A percentile compares a stretch with the other conserved stretches of the same genome.
Conservation (phyloP, 257 asterid genomes). For the Avicennia marina region DNA sequence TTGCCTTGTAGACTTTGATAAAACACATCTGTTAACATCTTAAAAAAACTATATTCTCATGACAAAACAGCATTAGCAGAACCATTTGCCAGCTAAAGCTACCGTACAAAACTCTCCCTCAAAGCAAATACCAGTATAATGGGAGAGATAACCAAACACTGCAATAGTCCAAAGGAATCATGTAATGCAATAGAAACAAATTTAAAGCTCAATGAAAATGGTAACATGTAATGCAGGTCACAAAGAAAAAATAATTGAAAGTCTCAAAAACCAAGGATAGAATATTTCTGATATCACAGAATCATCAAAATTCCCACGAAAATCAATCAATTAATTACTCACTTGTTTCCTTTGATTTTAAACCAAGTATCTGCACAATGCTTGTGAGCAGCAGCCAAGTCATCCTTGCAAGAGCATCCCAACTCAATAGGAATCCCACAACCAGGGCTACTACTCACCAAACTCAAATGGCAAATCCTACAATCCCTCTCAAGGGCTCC, state of each 20-base stretch:
- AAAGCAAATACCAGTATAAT: constrained; percentile 2
- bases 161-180: constrained; percentile 7
- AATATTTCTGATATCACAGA: not conserved
- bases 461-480: constrained; percentile 79
- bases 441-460: constrained; percentile 50
- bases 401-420: constrained; percentile 88
- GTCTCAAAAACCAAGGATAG: not conserved
- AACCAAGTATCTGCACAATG: constrained; percentile 95
- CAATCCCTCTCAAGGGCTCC: constrained; percentile 55
- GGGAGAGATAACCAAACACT: not conserved
- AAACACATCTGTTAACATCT: too few relatives aligned
- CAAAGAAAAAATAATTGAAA: not conserved
- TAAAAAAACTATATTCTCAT: too few relatives aligned
- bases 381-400: constrained; percentile 80
- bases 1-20: too few relatives aligned
- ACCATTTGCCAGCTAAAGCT: constrained; percentile 23
- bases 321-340: constrained; percentile 20
- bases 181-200: not conserved
- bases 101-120: constrained; percentile 16
- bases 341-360: constrained; percentile 94
- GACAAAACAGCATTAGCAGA: constrained; percentile 22
- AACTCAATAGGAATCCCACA: constrained; percentile 68
- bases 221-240: too few relatives aligned
- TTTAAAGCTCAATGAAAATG: not conserved
- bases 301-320: constrained; percentile 4